Evolutionary conservation across 2,329 filamentous ascomycete genomes (phyloP), one percentile per base, ranked within the genome.

Genomic region (Sclerotinia borealis): DNA sequence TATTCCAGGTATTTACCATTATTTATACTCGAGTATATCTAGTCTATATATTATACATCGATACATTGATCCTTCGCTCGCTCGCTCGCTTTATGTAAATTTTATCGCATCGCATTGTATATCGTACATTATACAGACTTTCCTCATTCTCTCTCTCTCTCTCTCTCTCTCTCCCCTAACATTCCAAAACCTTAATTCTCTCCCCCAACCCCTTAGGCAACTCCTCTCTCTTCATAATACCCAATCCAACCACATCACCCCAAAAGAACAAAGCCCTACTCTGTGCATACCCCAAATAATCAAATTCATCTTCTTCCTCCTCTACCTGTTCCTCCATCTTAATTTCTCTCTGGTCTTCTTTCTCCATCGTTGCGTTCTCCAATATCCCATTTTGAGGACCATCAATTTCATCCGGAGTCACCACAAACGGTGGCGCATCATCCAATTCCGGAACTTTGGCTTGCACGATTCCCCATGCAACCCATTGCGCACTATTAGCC

Each of bases 391-490:
- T 61, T 25, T 61, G 55, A 25, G 41, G 54, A 2, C 54, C 50
- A 25, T 65, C 64, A 9, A 56, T 48, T 17, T 43, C 59, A 9
- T 36, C 34, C 1, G 62, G 62, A 7, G 36, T 60, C 8, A 36
- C 39, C 11, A 48, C 52, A n/a, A 61, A 52, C 4, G 50, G 31
- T 5, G 59, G 37, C 25, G 61, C 22, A 52, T 60, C 60, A 27
- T 72, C 68, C 7, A 93, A 80, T 0, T 87, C 91, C 0, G 91
- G 87, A 1, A 96, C 82, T 74, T 95, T 93, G 54, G 95, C 93
- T 77, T 99, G 95, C 59, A 99, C 90, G 66, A 98, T 91, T 29
- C 95, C 95, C 95, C 95, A 99, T 1, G 92, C 91, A 29, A 96
- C 85, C 95, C 95, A 99, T 77, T 90, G 86, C 2, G 91, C 92